Base-by-base conservation (phyloP, 495 filamentous ascomycete genomes). In the Jackrogersella minutella region DNA sequence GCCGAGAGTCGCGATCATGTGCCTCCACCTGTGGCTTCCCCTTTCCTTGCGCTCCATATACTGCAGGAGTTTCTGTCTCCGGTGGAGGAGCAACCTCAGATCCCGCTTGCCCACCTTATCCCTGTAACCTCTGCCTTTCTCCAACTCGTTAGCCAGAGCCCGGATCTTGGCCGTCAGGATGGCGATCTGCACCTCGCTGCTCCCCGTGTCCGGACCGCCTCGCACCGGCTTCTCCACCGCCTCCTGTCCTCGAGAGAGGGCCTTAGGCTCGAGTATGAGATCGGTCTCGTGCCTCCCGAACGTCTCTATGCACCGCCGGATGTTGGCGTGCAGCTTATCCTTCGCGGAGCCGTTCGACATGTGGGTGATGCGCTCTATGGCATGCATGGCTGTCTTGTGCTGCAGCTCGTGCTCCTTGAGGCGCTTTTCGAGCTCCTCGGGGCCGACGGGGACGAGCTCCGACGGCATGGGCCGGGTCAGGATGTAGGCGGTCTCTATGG, bases 211-310 rank as follows among this genome's bases (percentile, higher is more conserved):
- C 0, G 87, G 90, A 0, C 95, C 95, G 10, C 89, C 88, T 5
- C 95, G 88, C 14, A 87, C 86, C 0, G 85, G 89, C 73, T 85
- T 84, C 43, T 80, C 74, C 36, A 70, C 61, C 11, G 60, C 71
- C 36, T 81, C 78, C 46, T 80, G 75, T 31, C 68, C 72, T 16
- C 69, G 70, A 0, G 75, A 77, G 5, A 71, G 70, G 31, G 79
- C 68, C 61, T 87, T 88, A 2, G 86, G 84, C 14, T 82, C 80
- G 2, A 98, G 80, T 1, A 73, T 71, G 0, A 71, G 30, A 77
- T 99, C 95, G n/a, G 95, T 98, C 64, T 87, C 84, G 81, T 98
- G 95, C 40, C 95, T 86, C 11, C 95, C 95, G 69, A 99, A 97
- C 0, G 84, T 88, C 62, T 92, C 86, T 66, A 99, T 89, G 74